phyloP scores from a whole-genome alignment of 2,329 filamentous ascomycete species.

The Verticillium dahliae region DNA sequence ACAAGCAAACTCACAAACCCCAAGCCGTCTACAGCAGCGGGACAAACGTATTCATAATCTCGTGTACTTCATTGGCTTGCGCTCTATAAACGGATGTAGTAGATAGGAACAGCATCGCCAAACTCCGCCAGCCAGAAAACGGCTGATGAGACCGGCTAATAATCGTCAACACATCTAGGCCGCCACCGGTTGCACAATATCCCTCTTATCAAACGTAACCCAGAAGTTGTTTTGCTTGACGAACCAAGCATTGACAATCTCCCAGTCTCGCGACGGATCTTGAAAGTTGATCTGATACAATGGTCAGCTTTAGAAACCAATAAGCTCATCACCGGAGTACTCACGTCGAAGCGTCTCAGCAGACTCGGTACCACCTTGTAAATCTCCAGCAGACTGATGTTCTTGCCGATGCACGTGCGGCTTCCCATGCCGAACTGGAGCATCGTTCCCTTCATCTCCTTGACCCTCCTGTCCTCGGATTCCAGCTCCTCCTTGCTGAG shows the following conservation, averaged over 20 bases:
- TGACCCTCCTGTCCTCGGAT: slow-evolving; percentile 45
- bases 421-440: slow-evolving; percentile 68
- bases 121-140: neutral
- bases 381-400: slow-evolving; percentile 56
- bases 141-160: neutral
- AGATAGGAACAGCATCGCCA: no score
- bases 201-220: slow-evolving; percentile 34
- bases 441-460: slow-evolving; percentile 64
- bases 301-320: neutral
- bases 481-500: slow-evolving; percentile 18
- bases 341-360: slow-evolving; percentile 57
- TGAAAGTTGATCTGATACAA: slow-evolving; percentile 42
- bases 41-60: neutral
- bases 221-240: slow-evolving; percentile 53
- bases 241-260: slow-evolving; percentile 56
- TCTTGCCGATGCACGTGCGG: slow-evolving; percentile 65
- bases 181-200: slow-evolving; percentile 29
- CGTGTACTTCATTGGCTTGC: no score
- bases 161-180: slow-evolving; percentile 1
- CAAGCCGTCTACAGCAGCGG: no score
- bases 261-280: slow-evolving; percentile 50
- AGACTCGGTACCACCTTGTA: slow-evolving; percentile 57
- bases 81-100: no score
- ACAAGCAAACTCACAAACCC: neutral
- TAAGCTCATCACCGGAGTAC: slow-evolving; percentile 6